Evolutionary conservation across 257 asterid species (phyloP).

Genomic region (Solanum sitiens): DNA sequence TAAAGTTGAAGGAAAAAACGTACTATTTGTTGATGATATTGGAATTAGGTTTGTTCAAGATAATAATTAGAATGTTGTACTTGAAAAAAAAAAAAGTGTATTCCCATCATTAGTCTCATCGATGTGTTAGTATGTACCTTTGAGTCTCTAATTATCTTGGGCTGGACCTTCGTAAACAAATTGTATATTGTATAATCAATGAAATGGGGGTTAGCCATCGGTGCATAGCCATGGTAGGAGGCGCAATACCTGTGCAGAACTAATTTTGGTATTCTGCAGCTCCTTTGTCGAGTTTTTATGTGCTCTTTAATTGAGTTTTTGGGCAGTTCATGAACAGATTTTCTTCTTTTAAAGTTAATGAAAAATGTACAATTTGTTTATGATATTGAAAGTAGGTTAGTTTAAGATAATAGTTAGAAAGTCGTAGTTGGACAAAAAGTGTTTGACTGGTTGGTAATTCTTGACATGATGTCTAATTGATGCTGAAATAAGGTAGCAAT

Average conservation of each 20-base stretch:
- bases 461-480: not conserved
- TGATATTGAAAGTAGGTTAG: not conserved
- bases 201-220: not conserved
- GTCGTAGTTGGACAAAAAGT: not conserved
- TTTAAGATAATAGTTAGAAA: not conserved
- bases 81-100: not conserved
- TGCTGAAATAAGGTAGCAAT: not conserved
- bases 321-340: not conserved
- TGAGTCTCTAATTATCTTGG: not conserved
- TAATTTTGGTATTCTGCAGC: not conserved
- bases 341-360: not conserved
- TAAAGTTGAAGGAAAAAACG: not conserved
- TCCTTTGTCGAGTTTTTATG: not conserved
- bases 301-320: not conserved
- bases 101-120: not conserved
- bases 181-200: not conserved
- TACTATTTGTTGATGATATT: not conserved
- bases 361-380: not conserved
- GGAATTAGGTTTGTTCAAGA: not conserved
- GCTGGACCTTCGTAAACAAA: not conserved
- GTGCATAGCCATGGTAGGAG: not conserved
- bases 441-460: not conserved
- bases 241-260: not conserved
- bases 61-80: not conserved
- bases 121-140: not conserved